Percentiles rank a stretch among this genome's conserved stretches.
phyloP scores from a whole-genome alignment of 1,139 yeast genomes.

The Meyerozyma elateridarum region DNA sequence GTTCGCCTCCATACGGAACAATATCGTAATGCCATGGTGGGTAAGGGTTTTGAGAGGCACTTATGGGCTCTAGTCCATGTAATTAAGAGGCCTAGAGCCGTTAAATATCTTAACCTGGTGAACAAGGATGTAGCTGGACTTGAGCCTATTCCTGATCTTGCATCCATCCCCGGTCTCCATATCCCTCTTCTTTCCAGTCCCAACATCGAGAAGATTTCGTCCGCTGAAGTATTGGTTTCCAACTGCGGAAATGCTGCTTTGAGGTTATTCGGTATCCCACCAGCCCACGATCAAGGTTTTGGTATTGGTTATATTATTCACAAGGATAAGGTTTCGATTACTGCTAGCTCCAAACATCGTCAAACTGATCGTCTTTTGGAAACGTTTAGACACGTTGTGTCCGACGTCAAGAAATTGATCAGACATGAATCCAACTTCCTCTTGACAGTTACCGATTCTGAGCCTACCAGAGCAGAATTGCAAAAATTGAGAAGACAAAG shows the following conservation, averaged over 20 bases:
- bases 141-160: slow-evolving; percentile 31
- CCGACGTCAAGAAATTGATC: slow-evolving; percentile 48
- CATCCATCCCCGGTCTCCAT: slow-evolving; percentile 38
- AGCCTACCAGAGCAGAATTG: slow-evolving; percentile 30
- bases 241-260: slow-evolving; percentile 81
- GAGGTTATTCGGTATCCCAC: slow-evolving; percentile 69
- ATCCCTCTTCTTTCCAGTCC: slow-evolving; percentile 56
- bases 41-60: slow-evolving; percentile 70
- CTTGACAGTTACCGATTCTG: slow-evolving; percentile 32
- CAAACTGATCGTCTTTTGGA: slow-evolving; percentile 66
- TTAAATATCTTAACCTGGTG: slow-evolving; percentile 38
- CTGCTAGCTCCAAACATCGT: slow-evolving; percentile 69
- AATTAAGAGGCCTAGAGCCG: slow-evolving; percentile 26
- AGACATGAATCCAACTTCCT: slow-evolving; percentile 32
- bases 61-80: slow-evolving; percentile 56
- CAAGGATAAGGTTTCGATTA: slow-evolving; percentile 51
- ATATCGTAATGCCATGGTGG: slow-evolving; percentile 50
- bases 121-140: slow-evolving; percentile 25
- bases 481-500: slow-evolving; percentile 31
- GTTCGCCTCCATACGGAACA: slow-evolving; percentile 48
- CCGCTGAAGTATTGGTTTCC: slow-evolving; percentile 40
- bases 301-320: slow-evolving; percentile 75
- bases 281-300: slow-evolving; percentile 70
- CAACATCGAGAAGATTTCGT: slow-evolving; percentile 38
- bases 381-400: slow-evolving; percentile 57